Evolutionary conservation across 164 flowering plant species (phyloP).

Genomic region (Stephania japonica): DNA sequence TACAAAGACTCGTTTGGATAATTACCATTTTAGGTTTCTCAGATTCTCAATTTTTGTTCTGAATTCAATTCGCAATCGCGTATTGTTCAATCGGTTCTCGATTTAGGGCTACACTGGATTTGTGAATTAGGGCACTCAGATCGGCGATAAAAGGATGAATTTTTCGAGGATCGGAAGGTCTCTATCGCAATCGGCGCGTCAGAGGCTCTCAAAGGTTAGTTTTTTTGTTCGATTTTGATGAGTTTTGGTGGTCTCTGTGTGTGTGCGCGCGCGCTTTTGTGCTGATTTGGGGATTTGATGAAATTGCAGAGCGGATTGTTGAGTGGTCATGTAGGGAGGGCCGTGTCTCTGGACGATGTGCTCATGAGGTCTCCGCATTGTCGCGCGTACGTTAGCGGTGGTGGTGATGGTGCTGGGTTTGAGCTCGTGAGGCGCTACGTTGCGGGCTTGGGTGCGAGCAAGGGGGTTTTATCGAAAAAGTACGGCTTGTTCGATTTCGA

Average conservation of each 20-base stretch:
- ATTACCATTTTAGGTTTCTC: not conserved
- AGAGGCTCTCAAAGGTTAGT: conserved; percentile 23
- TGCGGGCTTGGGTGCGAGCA: conserved; percentile 38
- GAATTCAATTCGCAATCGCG: not conserved
- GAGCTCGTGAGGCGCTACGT: conserved; percentile 54
- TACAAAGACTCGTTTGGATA: not conserved
- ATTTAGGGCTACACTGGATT: not conserved
- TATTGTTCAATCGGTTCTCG: not conserved
- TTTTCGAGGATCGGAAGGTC: conserved; percentile 41
- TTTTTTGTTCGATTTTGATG: conserved; percentile 4
- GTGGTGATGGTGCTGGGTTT: conserved; percentile 23
- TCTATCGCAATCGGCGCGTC: conserved; percentile 29
- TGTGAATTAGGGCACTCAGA: conserved; percentile 4
- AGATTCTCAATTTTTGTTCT: not conserved
- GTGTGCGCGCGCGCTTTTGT: no score
- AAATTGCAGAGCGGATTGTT: conserved; percentile 14
- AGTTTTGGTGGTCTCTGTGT: not conserved
- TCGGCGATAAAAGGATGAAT: conserved; percentile 23
- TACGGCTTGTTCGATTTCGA: conserved; percentile 32
- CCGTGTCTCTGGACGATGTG: conserved; percentile 19
- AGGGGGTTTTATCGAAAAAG: conserved; percentile 15
- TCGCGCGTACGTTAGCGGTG: conserved; percentile 9
- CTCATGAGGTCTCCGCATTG: conserved; percentile 7
- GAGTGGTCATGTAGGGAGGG: conserved; percentile 28
- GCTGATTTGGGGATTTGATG: not conserved